Base-by-base conservation (phyloP, 441 rosid species). In the Corymbia citriodora region DNA sequence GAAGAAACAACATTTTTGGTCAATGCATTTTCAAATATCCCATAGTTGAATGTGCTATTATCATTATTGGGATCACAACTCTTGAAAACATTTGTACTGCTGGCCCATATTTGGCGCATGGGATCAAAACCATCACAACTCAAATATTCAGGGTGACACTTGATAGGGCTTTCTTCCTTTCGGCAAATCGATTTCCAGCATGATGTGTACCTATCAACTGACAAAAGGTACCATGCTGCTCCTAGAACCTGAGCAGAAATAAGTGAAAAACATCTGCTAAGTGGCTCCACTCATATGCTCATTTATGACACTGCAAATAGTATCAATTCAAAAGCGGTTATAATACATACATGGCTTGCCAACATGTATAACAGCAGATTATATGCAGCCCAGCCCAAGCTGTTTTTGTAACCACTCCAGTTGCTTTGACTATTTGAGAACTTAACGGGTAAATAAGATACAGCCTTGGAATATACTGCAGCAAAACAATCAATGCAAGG, bases 381-480 rank as follows among this genome's bases (percentile, higher is more conserved):
- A 90, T 98, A 97, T 50, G 97, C 99, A 93, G 99, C 99, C 89
- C 99, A 86, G 99, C 99, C 99, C 99, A 98, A 29, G 99, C 99
- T 92, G 99, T 97, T 93, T 96, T 95, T 48, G 98, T 96, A 87
- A 97, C 99, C 52, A 96, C 96, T 87, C 99, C 99, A 88, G 97
- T 95, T 49, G 99, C 97, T 95, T 96, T 98, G 88, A 96, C 93
- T 55, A 98, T 96, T 92, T 96, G 95, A 91, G 99, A 96, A 91
- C 99, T 97, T 89, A 98, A 92, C 14, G 99, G 99, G 68, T 96
- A 97, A 25, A 98, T 97, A 88, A 98, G 95, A 93, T 98, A 97
- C 89, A 98, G 93, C 89, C 99, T 94, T 27, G 98, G 99, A 79
- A 98, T 93, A 92, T 97, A 97, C 74, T 97, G 99, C 72, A 96